These are phyloP conservation scores for Musa schizocarpa DNA, from an alignment of 176 grass and related monocot genomes.

Conservation along the genomic window DNA sequence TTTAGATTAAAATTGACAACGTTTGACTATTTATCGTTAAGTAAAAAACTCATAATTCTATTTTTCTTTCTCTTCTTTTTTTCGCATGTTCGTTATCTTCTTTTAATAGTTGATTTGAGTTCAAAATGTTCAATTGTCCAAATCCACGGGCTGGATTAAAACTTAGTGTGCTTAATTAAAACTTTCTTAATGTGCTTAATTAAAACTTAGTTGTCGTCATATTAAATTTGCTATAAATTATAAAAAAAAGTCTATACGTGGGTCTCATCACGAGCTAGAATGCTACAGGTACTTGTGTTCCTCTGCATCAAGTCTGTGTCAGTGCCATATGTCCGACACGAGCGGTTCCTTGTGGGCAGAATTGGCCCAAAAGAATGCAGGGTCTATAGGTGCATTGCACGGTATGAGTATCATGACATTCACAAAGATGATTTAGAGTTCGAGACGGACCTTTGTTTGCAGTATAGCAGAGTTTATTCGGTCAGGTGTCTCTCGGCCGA, in stretches of 20 bases:
- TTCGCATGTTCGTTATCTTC: too few relatives aligned
- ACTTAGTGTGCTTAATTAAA: background rate
- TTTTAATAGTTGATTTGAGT: too few relatives aligned
- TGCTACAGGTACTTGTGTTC: conserved; percentile 71
- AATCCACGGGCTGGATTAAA: too few relatives aligned
- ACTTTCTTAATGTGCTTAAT: background rate
- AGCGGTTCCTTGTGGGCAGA: conserved; percentile 76
- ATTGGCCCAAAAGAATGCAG: conserved; percentile 79
- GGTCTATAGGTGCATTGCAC: conserved; percentile 75
- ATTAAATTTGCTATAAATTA: too few relatives aligned
- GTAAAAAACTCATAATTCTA: too few relatives aligned
- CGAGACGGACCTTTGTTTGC: conserved; percentile 67
- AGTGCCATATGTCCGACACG: conserved; percentile 54
- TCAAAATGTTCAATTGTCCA: too few relatives aligned
- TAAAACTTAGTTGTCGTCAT: too few relatives aligned
- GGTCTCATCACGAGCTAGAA: background rate
- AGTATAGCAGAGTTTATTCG: conserved; percentile 91
- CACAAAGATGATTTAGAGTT: conserved; percentile 86
- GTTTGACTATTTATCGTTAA: too few relatives aligned
- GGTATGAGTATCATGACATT: conserved; percentile 81
- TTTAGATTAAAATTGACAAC: too few relatives aligned
- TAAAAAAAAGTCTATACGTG: too few relatives aligned
- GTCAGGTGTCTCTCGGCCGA: conserved; percentile 24
- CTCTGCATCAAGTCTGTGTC: conserved; percentile 88
- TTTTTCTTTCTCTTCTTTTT: too few relatives aligned